phyloP scores from a whole-genome alignment of 352 stramenopile genomes.

The Pythium vanterpoolii region DNA sequence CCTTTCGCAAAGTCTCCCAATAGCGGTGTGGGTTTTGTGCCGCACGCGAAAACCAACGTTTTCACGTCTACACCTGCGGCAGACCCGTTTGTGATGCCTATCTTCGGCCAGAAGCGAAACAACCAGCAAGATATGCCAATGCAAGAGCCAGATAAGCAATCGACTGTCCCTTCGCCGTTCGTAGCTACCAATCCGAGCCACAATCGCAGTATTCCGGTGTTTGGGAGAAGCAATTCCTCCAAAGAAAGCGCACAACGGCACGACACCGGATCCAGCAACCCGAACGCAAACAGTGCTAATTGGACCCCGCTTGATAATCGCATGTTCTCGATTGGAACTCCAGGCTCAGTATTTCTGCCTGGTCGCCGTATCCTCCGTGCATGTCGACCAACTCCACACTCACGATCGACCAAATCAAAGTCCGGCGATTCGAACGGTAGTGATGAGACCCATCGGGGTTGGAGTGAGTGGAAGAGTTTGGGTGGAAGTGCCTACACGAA shows the following conservation, averaged over 20 bases:
- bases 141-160: background rate
- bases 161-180: background rate
- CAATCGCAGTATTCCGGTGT: slow-evolving; percentile 5
- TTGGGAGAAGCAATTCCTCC: slow-evolving; percentile 7
- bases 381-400: slow-evolving; percentile 5
- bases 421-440: background rate
- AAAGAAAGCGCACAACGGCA: background rate
- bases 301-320: background rate
- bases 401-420: background rate
- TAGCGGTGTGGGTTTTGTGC: background rate
- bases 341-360: slow-evolving; percentile 6
- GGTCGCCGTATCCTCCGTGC: slow-evolving; percentile 19
- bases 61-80: slow-evolving; percentile 23
- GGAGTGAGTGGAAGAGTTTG: slow-evolving; percentile 59
- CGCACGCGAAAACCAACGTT: background rate
- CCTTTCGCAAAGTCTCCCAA: background rate
- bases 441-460: slow-evolving; percentile 38
- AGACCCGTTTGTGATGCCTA: slow-evolving; percentile 45
- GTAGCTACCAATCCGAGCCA: background rate
- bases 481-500: slow-evolving; percentile 46
- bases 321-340: background rate
- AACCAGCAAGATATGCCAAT: background rate
- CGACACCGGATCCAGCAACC: background rate
- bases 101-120: slow-evolving; percentile 25
- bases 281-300: background rate